These are phyloP conservation scores for Xylariales sp. DNA, from an alignment of 2,329 filamentous ascomycete species.

Conservation along the genomic window DNA sequence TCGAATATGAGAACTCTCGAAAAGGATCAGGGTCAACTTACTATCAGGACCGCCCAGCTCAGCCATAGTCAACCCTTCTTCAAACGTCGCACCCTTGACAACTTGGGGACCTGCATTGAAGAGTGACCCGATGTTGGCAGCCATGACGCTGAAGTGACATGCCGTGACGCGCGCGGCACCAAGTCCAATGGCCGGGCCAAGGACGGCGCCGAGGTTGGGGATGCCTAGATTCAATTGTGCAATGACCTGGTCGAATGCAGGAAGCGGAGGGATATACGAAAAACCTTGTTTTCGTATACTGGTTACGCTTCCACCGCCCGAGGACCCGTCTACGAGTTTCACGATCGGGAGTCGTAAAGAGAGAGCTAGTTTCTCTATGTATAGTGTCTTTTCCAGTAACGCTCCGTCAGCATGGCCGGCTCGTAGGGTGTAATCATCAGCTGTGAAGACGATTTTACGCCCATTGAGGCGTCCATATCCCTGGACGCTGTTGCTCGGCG, in stretches of 20 bases:
- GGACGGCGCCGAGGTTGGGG: conserved; percentile 36
- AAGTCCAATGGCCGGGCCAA: conserved; percentile 37
- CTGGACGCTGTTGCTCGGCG: conserved; percentile 36
- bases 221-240: conserved; percentile 35
- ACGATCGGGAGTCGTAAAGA: conserved; percentile 35
- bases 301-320: conserved; percentile 35
- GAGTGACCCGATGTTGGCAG: conserved; percentile 29
- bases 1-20: neutral
- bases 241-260: conserved; percentile 33
- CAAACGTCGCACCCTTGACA: conserved; percentile 33
- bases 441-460: conserved; percentile 35
- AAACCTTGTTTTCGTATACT: conserved; percentile 29
- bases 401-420: conserved; percentile 36
- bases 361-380: conserved; percentile 36
- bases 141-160: conserved; percentile 37
- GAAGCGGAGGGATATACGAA: conserved; percentile 36
- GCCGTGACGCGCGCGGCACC: conserved; percentile 35
- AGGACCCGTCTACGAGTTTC: conserved; percentile 38
- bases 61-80: conserved; percentile 33
- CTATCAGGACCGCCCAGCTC: conserved; percentile 35
- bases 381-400: conserved; percentile 34
- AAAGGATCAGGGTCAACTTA: conserved; percentile 12
- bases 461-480: conserved; percentile 32
- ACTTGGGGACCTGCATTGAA: conserved; percentile 37
- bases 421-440: conserved; percentile 35